These are phyloP conservation scores for Bipolaris oryzae DNA, from an alignment of 2,329 filamentous ascomycete genomes.

Conservation along the genomic window DNA sequence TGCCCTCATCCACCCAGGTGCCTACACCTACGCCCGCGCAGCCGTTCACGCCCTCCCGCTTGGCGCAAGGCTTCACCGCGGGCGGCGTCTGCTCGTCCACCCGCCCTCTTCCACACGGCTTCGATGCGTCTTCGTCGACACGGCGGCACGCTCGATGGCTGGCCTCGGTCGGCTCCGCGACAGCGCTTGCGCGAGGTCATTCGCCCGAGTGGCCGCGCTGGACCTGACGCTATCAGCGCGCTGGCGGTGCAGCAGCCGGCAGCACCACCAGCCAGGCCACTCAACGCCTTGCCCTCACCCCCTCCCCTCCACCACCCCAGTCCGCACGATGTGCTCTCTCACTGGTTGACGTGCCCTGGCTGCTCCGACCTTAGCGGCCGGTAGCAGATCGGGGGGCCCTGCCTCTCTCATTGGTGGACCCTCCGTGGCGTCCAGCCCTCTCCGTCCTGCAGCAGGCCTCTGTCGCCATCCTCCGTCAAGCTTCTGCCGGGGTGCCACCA, in stretches of 20 bases:
- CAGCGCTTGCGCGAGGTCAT: conserved; percentile 25
- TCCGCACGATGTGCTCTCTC: conserved; percentile 23
- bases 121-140: conserved; percentile 42
- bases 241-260: conserved; percentile 33
- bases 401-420: conserved; percentile 34
- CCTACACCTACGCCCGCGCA: too few relatives aligned
- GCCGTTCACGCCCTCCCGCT: conserved; percentile 12
- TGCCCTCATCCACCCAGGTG: too few relatives aligned
- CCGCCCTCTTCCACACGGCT: conserved; percentile 41
- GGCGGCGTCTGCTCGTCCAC: conserved; percentile 26
- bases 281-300: conserved; percentile 19
- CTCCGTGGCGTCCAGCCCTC: conserved; percentile 41
- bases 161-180: conserved; percentile 45
- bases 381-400: conserved; percentile 37
- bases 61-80: conserved; percentile 30
- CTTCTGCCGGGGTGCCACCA: conserved; percentile 30
- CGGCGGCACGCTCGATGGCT: conserved; percentile 29
- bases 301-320: neutral
- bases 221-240: conserved; percentile 39
- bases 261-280: conserved; percentile 29
- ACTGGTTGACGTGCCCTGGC: conserved; percentile 36
- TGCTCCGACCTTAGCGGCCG: conserved; percentile 44
- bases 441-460: conserved; percentile 43
- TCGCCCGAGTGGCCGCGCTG: conserved; percentile 29
- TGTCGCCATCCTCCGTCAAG: conserved; percentile 36